Evolutionary conservation across 2,329 filamentous ascomycete genomes (phyloP).

Genomic region (Fusarium sp.): DNA sequence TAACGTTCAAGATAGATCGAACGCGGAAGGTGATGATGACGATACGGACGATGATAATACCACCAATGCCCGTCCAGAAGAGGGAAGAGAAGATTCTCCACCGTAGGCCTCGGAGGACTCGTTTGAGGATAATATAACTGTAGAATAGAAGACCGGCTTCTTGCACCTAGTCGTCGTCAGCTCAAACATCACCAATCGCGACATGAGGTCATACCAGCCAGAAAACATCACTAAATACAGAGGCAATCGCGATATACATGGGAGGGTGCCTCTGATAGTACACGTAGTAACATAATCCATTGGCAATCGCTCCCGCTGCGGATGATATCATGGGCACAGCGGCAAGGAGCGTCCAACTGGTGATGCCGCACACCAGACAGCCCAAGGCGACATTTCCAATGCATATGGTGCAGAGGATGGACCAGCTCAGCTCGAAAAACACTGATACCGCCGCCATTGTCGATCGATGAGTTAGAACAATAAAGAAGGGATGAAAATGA

Average conservation of each 20-base stretch:
- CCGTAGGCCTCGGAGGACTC: slow-evolving; percentile 59
- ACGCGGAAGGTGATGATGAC: slow-evolving; percentile 53
- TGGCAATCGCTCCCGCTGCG: slow-evolving; percentile 55
- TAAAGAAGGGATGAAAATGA: not conserved
- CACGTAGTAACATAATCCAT: slow-evolving; percentile 58
- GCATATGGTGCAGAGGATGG: slow-evolving; percentile 59
- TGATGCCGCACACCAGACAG: slow-evolving; percentile 56
- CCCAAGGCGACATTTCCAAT: slow-evolving; percentile 56
- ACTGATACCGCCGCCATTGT: slow-evolving; percentile 35
- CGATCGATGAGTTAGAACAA: not conserved
- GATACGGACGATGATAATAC: slow-evolving; percentile 65
- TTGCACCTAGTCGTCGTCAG: slow-evolving; percentile 51
- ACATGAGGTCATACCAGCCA: slow-evolving; percentile 54
- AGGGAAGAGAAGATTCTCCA: slow-evolving; percentile 62
- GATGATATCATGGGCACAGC: slow-evolving; percentile 57
- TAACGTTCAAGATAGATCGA: slow-evolving; percentile 46
- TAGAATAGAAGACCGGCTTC: slow-evolving; percentile 61
- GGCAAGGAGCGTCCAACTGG: slow-evolving; percentile 53
- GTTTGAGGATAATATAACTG: slow-evolving; percentile 65
- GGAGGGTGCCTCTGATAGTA: slow-evolving; percentile 51
- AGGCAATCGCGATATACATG: slow-evolving; percentile 50
- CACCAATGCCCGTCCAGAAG: slow-evolving; percentile 68
- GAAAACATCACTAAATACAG: slow-evolving; percentile 54
- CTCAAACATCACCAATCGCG: rapidly evolving
- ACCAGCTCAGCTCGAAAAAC: slow-evolving; percentile 59